Evolutionary conservation across 2,329 filamentous ascomycete species (phyloP).

Genomic region (Berkeleyomyces rouxiae): DNA sequence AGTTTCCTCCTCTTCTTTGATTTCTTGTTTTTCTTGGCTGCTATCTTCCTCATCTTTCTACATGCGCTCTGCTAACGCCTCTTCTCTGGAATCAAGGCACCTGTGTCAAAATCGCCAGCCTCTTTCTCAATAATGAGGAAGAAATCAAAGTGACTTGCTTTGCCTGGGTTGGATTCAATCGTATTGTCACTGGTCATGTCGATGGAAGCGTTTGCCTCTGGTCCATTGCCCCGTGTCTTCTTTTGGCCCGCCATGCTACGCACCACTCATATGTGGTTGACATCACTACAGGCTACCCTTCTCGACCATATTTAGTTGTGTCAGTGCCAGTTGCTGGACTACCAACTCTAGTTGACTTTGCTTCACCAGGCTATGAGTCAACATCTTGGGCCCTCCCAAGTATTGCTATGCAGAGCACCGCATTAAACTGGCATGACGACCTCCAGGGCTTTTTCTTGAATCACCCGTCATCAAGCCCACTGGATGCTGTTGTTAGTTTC

Average conservation of each 20-base stretch:
- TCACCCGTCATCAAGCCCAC: conserved; percentile 35
- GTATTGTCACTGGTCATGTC: conserved; percentile 36
- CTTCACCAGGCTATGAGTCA: conserved; percentile 33
- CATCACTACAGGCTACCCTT: conserved; percentile 38
- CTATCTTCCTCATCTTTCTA: conserved; percentile 14
- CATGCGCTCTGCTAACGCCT: too few relatives aligned
- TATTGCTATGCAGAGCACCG: conserved; percentile 35
- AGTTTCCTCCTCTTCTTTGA: background rate
- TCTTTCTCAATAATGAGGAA: conserved; percentile 31
- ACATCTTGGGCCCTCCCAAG: conserved; percentile 35
- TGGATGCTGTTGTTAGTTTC: conserved; percentile 36
- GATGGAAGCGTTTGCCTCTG: conserved; percentile 41
- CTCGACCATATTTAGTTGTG: conserved; percentile 37
- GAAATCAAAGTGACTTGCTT: conserved; percentile 34
- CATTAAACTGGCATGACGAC: conserved; percentile 38
- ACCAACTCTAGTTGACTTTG: conserved; percentile 35
- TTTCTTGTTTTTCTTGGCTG: background rate
- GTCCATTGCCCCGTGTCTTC: conserved; percentile 33
- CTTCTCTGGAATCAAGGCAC: conserved; percentile 19
- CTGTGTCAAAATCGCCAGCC: conserved; percentile 28
- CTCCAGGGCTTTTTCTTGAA: conserved; percentile 37
- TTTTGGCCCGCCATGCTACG: conserved; percentile 35
- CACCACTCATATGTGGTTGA: conserved; percentile 39
- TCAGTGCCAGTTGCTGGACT: conserved; percentile 38
- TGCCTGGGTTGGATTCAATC: conserved; percentile 38